Evolutionary conservation across 805 yeast species (phyloP).

Genomic region (Starmerella ratchasimensis): DNA sequence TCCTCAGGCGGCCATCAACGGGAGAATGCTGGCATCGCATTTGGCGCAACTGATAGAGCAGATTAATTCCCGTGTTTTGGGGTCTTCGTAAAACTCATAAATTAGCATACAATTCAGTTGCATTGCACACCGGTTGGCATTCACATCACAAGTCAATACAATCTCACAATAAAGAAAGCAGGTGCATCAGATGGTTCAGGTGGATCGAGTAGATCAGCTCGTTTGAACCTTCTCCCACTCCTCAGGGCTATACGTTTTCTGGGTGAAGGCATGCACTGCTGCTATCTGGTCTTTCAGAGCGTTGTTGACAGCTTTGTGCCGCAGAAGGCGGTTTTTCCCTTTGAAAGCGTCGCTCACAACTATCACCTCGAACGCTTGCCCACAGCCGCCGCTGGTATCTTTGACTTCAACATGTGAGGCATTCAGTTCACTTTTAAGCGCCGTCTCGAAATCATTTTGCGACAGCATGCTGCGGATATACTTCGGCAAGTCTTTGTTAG

Average conservation of each 20-base stretch:
- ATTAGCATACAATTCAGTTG: no score
- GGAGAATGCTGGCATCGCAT: constrained; percentile 25
- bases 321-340: constrained; percentile 70
- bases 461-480: no score
- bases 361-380: constrained; percentile 89
- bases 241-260: constrained; percentile 56
- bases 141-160: no score
- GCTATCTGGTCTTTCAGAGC: constrained; percentile 76
- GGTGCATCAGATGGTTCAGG: no score
- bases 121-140: no score
- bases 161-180: no score
- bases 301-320: constrained; percentile 75
- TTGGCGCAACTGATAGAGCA: constrained; percentile 20
- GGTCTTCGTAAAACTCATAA: no score
- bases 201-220: no score
- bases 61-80: not conserved
- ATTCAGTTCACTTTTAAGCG: constrained; percentile 40
- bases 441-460: constrained; percentile 12
- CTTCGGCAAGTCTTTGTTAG: not conserved
- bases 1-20: constrained; percentile 18
- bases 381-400: constrained; percentile 88
- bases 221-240: constrained; percentile 76
- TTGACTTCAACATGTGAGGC: constrained; percentile 58
- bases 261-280: constrained; percentile 87
- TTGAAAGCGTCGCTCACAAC: constrained; percentile 61